Base-by-base conservation (phyloP, 2,329 filamentous ascomycete species). In the Drechslera avenae region DNA sequence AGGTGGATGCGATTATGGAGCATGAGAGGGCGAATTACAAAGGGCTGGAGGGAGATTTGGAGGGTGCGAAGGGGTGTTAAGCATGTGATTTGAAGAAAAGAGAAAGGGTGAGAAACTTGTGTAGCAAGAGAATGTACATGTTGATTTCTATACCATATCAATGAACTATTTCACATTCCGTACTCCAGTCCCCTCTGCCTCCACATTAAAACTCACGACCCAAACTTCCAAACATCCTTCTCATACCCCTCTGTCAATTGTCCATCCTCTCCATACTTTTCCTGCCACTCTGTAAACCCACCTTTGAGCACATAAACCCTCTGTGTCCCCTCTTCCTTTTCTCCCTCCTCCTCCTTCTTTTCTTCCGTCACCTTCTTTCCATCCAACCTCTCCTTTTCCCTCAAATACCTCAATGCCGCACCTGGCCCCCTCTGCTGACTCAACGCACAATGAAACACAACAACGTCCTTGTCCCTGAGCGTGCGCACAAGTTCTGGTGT, bases 401-500 rank as follows among this genome's bases (percentile, higher is more conserved):
- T 79, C 54, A 92, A 62, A 73, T 97, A 97, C 65, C 82, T 81
- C 62, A 96, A 76, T 3, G 94, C 94, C 3, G 93, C 91, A 42
- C 83, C 83, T 0, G 94, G 94, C 0, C 94, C 94, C 1, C 94
- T 82, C 76, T 96, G 89, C 78, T 97, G 94, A 61, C 88, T 93
- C 47, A 97, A 79, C 14, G 90, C 89, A 75, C 94, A 99, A 77
- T 99, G 94, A 73, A 99, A 99, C 1, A 99, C 84, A 12, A 99
- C 91, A 9, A 83, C 87, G 48, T 94, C 84, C 73, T 91, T 91
- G 68, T 87, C 85, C 59, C 85, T 79, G 39, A 97, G 82, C 35
- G 83, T 86, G 49, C 90, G 85, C 10, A 96, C 81, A n/a, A 99
- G 84, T 57, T 91, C 90, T 0, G 92, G 89, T 73, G 94, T 84